Base-by-base conservation (phyloP, 2,329 filamentous ascomycete genomes). In the Neoarthrinium moseri region DNA sequence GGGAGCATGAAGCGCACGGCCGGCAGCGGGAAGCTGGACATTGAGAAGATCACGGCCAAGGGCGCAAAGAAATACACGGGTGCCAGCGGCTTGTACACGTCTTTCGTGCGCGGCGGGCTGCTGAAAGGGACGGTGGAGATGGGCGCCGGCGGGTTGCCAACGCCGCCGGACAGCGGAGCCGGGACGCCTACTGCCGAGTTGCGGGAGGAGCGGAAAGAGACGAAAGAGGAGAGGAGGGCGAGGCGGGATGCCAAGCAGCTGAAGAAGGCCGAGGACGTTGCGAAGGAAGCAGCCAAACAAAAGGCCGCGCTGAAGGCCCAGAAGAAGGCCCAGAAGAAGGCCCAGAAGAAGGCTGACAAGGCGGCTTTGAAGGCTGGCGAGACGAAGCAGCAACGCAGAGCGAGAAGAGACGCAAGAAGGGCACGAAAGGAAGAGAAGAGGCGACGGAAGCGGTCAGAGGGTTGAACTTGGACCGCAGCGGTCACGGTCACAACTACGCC, bases 21-120 rank as follows among this genome's bases (percentile, higher is more conserved):
- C 51, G 71, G 74, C 47, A 62, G 70, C 39, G 72, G 78, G 49
- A 72, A 75, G 50, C 68, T 83, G 42, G 77, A 47, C 21, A 32
- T 65, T 26, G 58, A 83, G 56, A 74, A 75, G 52, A 73, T 84
- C 46, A 75, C 77, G 43, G 51, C 57, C 12, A 74, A 72, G 55
- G 73, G 75, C 2, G 68, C 69, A 4, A 71, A 74, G 35, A 80
- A 77, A 54, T 83, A 83, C 66, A 84, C 81, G 44, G 77, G 79
- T 56, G 63, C 71, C 58, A 74, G 77, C n/a, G 80, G 80, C 1
- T 72, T 97, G 6, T 96, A 96, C 63, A 80, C 84, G 7, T 86
- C 83, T 41, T 97, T 99, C 62, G 89, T 97, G 20, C 82, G 80
- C 52, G 94, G 94, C 7, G 87, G 91, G 45, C 73, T 83, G 18